Evolutionary conservation across 2,329 filamentous ascomycete species (phyloP).

Genomic region (Coleophoma eucalyptorum): DNA sequence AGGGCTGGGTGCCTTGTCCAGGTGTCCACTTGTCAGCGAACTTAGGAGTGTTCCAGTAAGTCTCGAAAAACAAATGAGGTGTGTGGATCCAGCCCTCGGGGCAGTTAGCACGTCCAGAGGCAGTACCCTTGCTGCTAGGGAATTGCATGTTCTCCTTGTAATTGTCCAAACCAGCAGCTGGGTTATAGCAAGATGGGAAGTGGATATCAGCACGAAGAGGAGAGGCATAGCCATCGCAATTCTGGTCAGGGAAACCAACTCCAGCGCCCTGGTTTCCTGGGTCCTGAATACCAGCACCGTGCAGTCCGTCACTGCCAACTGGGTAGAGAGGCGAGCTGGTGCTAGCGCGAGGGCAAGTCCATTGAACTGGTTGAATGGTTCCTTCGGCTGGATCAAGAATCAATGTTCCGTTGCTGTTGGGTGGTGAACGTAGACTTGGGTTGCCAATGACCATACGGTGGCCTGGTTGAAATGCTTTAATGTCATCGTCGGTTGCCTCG

Average conservation of each 20-base stretch:
- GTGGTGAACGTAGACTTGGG: slow-evolving; percentile 58
- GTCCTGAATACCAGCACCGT: slow-evolving; percentile 49
- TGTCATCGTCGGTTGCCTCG: slow-evolving; percentile 56
- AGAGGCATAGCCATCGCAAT: slow-evolving; percentile 61
- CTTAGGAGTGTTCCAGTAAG: slow-evolving; percentile 72
- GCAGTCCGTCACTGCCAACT: slow-evolving; percentile 47
- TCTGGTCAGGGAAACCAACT: slow-evolving; percentile 64
- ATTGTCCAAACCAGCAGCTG: slow-evolving; percentile 47
- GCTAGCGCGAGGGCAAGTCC: slow-evolving; percentile 54
- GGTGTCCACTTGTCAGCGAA: slow-evolving; percentile 61
- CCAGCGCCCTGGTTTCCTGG: slow-evolving; percentile 51
- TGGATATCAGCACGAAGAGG: slow-evolving; percentile 76
- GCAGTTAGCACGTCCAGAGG: slow-evolving; percentile 55
- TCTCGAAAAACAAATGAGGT: slow-evolving; percentile 79
- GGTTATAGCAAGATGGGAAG: slow-evolving; percentile 90
- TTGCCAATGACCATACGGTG: slow-evolving; percentile 82
- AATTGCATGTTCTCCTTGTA: slow-evolving; percentile 71
- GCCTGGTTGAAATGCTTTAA: slow-evolving; percentile 70
- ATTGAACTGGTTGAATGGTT: slow-evolving; percentile 50
- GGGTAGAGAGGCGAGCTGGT: slow-evolving; percentile 50
- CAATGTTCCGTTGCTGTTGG: slow-evolving; percentile 43
- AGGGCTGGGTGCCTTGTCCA: slow-evolving; percentile 62
- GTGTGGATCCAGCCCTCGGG: slow-evolving; percentile 66
- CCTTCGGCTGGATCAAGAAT: slow-evolving; percentile 50
- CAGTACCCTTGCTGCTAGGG: slow-evolving; percentile 44